Evolutionary conservation across 306 rosid genomes (phyloP).

Genomic region (Begonia peltatifolia): DNA sequence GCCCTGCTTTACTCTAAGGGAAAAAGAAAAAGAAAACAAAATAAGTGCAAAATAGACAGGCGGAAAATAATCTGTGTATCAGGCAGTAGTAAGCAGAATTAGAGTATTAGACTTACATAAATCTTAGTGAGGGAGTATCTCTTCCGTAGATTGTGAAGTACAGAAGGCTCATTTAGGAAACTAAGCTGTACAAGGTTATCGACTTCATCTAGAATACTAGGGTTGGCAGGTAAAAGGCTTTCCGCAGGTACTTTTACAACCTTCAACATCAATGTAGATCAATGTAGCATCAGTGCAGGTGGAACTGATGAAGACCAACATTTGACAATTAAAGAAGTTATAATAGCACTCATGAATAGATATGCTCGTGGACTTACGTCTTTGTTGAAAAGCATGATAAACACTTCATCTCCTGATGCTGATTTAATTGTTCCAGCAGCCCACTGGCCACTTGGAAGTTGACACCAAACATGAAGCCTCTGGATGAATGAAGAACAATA

Average conservation of each 20-base stretch:
- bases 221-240: slow-evolving; percentile 80
- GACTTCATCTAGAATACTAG: slow-evolving; percentile 67
- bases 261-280: slow-evolving; percentile 26
- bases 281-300: slow-evolving; percentile 11
- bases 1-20: slow-evolving; percentile 79
- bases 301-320: neutral
- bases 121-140: slow-evolving; percentile 73
- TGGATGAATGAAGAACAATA: slow-evolving; percentile 14
- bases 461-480: slow-evolving; percentile 93
- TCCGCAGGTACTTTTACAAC: slow-evolving; percentile 37
- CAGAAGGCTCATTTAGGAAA: slow-evolving; percentile 84
- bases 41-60: too few species aligned
- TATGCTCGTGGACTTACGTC: slow-evolving; percentile 35
- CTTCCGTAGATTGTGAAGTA: slow-evolving; percentile 54
- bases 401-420: slow-evolving; percentile 49
- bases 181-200: slow-evolving; percentile 91
- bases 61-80: too few species aligned
- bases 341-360: slow-evolving; percentile 5
- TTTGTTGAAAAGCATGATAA: slow-evolving; percentile 53
- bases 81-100: too few species aligned
- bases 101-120: slow-evolving; percentile 41
- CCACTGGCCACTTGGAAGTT: slow-evolving; percentile 57
- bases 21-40: too few species aligned
- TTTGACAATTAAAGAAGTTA: slow-evolving; percentile 9
- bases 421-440: slow-evolving; percentile 70